Evolutionary conservation across 345 rosid species (phyloP).

Genomic region (Dimocarpus longan): DNA sequence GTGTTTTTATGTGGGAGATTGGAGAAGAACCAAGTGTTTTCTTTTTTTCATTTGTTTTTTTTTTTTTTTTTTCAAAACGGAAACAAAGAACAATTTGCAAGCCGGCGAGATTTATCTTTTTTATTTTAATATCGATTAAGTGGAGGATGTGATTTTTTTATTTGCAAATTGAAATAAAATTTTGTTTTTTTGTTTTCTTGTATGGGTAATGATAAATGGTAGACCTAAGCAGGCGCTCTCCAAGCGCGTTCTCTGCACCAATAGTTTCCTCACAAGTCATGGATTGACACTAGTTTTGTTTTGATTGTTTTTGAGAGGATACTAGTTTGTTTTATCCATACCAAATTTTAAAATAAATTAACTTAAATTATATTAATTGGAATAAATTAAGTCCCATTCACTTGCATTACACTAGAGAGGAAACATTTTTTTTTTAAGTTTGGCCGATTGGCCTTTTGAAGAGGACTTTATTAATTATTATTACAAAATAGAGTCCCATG

Average conservation of each 20-base stretch:
- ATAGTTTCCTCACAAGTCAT: slow-evolving; percentile 12
- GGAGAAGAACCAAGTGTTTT: background rate
- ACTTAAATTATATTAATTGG: no score
- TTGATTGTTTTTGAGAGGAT: background rate
- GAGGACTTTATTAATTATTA: no score
- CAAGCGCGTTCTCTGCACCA: slow-evolving; percentile 17
- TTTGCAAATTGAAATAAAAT: background rate
- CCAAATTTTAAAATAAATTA: no score
- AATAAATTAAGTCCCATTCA: background rate
- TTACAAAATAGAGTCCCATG: no score
- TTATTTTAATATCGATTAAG: background rate
- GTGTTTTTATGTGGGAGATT: slow-evolving; percentile 11
- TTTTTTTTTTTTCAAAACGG: background rate
- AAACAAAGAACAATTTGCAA: background rate
- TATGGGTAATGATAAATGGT: background rate
- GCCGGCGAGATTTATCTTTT: slow-evolving; percentile 15
- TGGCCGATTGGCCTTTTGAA: background rate
- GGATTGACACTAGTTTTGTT: background rate
- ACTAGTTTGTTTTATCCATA: background rate
- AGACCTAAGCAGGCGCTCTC: slow-evolving; percentile 12
- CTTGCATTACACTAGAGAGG: no score
- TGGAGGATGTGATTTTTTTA: background rate
- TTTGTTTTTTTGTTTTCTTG: background rate
- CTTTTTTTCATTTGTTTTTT: background rate
- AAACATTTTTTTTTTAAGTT: no score